Evolutionary conservation across 352 stramenopile genomes (phyloP).

Genomic region (Paralagenidium karlingii): DNA sequence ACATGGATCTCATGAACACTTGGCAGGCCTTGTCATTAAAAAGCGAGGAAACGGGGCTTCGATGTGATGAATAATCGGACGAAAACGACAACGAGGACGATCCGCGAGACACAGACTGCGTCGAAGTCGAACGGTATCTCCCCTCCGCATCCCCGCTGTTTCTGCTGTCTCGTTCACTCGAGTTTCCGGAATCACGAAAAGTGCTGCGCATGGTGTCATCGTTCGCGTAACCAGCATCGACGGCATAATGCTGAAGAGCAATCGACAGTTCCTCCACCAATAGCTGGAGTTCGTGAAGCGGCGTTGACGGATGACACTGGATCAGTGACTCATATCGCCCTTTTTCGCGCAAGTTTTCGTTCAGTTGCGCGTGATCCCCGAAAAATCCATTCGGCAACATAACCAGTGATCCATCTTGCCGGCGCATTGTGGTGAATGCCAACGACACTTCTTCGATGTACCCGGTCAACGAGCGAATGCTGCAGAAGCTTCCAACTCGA

Average conservation of each 20-base stretch:
- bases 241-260: constrained; percentile 4
- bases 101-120: too few species aligned
- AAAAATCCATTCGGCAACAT: constrained; percentile 78
- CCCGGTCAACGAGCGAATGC: constrained; percentile 28
- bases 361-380: constrained; percentile 59
- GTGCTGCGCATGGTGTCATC: constrained; percentile 6
- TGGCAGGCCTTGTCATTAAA: too few species aligned
- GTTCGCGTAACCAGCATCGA: constrained; percentile 7
- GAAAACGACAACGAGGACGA: too few species aligned
- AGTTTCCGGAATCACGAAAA: too few species aligned
- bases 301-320: constrained; percentile 19
- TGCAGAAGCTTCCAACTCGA: constrained; percentile 46
- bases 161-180: constrained; percentile 12
- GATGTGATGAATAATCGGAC: too few species aligned
- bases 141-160: constrained; percentile 16
- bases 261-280: constrained; percentile 12
- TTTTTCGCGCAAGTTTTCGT: constrained; percentile 26
- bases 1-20: too few species aligned
- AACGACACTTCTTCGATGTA: constrained; percentile 73
- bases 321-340: constrained; percentile 41
- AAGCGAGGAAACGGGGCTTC: too few species aligned
- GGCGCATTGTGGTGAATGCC: constrained; percentile 51
- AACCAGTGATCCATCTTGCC: constrained; percentile 44
- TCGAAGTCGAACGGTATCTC: constrained; percentile 22
- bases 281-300: constrained; percentile 22